Evolutionary conservation across 306 rosid genomes (phyloP).

Genomic region (Dalbergia cultrata): DNA sequence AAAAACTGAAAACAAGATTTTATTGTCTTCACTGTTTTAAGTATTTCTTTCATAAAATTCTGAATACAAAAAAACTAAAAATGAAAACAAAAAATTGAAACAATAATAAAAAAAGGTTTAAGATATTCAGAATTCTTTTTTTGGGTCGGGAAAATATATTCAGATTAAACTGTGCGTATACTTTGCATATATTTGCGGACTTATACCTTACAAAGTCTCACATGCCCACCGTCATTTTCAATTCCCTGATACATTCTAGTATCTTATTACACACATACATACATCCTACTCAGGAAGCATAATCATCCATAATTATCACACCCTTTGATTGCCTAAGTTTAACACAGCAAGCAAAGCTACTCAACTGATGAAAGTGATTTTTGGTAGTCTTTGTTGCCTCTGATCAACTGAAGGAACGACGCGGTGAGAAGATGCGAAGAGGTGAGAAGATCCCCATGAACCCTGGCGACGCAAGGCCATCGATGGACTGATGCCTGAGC

Average conservation of each 20-base stretch:
- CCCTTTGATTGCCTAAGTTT: background rate
- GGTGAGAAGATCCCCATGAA: constrained; percentile 79
- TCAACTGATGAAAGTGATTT: background rate
- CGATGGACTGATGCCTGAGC: constrained; percentile 68
- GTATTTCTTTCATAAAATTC: no score
- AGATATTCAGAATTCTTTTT: background rate
- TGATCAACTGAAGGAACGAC: constrained; percentile 53
- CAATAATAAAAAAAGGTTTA: background rate
- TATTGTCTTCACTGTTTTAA: no score
- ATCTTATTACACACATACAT: background rate
- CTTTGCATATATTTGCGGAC: background rate
- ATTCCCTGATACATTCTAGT: background rate
- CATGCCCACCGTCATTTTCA: background rate
- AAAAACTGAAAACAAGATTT: no score
- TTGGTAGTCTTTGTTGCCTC: background rate
- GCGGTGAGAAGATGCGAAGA: constrained; percentile 80
- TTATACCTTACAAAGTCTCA: background rate
- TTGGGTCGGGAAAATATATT: background rate
- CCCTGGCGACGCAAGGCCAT: constrained; percentile 79
- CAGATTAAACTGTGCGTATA: background rate
- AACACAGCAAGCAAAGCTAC: background rate
- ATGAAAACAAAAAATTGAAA: no score
- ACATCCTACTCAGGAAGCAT: background rate
- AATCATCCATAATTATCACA: background rate
- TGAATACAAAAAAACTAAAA: no score